A percentile compares a stretch with the other conserved stretches of the same genome.
Evolutionary conservation across 305 asterid genomes (phyloP).

Genomic region (Fraxinus greggii): DNA sequence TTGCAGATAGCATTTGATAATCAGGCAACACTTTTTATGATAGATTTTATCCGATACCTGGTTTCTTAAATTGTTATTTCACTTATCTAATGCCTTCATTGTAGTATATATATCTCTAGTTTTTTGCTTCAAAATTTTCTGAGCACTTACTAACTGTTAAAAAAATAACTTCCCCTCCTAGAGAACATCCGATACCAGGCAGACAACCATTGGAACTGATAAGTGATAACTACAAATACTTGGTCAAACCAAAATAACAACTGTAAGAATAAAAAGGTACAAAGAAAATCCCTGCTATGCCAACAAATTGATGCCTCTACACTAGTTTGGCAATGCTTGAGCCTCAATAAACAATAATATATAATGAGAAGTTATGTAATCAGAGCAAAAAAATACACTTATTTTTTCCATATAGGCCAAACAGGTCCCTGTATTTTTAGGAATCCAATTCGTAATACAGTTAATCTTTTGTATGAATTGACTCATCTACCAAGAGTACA

Average conservation of each 20-base stretch:
- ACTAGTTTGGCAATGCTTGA: not conserved
- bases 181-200: not conserved
- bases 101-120: not conserved
- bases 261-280: not conserved
- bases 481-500: not conserved
- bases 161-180: not conserved
- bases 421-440: not conserved
- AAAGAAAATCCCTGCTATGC: not conserved
- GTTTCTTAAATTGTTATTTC: not conserved
- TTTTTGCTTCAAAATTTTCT: not conserved
- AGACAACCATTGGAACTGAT: not conserved
- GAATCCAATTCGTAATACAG: not conserved
- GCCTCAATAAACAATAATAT: not conserved
- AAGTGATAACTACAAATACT: not conserved
- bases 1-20: not conserved
- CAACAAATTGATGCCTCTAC: not conserved
- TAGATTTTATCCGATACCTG: not conserved
- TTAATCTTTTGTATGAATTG: not conserved
- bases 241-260: not conserved
- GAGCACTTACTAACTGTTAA: not conserved
- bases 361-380: not conserved
- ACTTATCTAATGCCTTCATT: not conserved
- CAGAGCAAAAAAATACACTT: not conserved
- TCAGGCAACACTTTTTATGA: not conserved
- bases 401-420: not conserved